Evolutionary conservation across 2,329 filamentous ascomycete genomes (phyloP).

Genomic region (Dendrostoma leiphaemia): DNA sequence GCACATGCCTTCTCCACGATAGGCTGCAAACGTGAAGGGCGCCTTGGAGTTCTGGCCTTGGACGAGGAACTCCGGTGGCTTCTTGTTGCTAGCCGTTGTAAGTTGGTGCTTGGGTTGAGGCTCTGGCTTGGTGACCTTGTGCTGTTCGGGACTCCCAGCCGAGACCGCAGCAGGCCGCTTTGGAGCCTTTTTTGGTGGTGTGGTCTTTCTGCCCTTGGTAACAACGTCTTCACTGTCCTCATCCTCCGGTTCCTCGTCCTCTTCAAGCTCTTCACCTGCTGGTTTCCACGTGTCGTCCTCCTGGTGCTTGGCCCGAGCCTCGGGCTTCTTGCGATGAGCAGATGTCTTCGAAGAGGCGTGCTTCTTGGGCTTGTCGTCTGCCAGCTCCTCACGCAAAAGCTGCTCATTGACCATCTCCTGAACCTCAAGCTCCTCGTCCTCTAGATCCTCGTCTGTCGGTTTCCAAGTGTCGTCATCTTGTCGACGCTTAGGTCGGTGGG

Average conservation of each 20-base stretch:
- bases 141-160: conserved; percentile 10
- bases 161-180: conserved; percentile 14
- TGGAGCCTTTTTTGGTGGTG: conserved; percentile 4
- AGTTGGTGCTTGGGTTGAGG: conserved; percentile 12
- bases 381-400: conserved; percentile 2
- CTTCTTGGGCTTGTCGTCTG: neutral
- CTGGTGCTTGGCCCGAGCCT: neutral
- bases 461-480: conserved; percentile 15
- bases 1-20: conserved; percentile 22
- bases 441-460: conserved; percentile 15
- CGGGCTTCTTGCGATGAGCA: neutral
- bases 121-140: conserved; percentile 3
- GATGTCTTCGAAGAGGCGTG: neutral
- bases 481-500: neutral
- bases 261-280: neutral
- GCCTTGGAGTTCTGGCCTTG: conserved; percentile 19
- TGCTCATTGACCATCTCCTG: conserved; percentile 18
- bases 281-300: conserved; percentile 12
- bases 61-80: conserved; percentile 20
- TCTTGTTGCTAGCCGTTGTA: conserved; percentile 18
- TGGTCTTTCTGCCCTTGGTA: neutral
- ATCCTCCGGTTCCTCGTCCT: conserved; percentile 5
- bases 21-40: conserved; percentile 20
- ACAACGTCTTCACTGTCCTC: conserved; percentile 3
- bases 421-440: conserved; percentile 16